Percentiles rank a stretch among this genome's conserved stretches.
Evolutionary conservation across 352 stramenopile genomes (phyloP).

Genomic region (Globisporangium spiculum): DNA sequence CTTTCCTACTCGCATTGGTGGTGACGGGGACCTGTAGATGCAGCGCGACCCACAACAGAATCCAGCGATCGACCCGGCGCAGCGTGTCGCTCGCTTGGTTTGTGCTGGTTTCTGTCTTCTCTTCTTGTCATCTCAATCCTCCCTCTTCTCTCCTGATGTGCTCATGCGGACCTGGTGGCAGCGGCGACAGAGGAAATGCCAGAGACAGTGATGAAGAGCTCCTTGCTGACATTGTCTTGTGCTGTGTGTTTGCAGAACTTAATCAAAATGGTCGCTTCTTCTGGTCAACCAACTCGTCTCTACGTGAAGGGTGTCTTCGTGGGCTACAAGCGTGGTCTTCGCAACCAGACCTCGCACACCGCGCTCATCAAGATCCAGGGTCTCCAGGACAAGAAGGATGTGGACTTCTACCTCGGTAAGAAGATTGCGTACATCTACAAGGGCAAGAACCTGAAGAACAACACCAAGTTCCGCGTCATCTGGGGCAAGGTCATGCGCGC

Average conservation of each 20-base stretch:
- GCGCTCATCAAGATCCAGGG: slow-evolving; percentile 99
- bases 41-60: not conserved
- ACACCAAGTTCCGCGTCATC: slow-evolving; percentile 98
- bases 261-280: slow-evolving; percentile 89
- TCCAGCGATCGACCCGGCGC: not conserved
- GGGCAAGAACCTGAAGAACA: slow-evolving; percentile 92
- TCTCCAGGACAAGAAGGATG: slow-evolving; percentile 97
- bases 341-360: slow-evolving; percentile 98
- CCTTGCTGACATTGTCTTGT: slow-evolving; percentile 13
- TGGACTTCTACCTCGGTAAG: slow-evolving; percentile 99
- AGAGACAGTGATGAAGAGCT: not conserved
- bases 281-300: slow-evolving; percentile 93
- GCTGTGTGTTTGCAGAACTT: slow-evolving; percentile 47
- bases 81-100: not conserved
- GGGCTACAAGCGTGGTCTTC: slow-evolving; percentile 97
- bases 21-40: not conserved
- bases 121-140: not conserved
- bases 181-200: not conserved
- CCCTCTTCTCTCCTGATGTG: not conserved
- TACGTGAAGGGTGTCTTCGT: slow-evolving; percentile 99
- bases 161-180: not conserved
- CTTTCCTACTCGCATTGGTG: not conserved
- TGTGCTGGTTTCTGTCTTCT: not conserved
- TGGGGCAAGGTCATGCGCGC: slow-evolving; percentile 98
- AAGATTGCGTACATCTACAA: slow-evolving; percentile 99